These are phyloP conservation scores for Clonostachys chloroleuca DNA, from an alignment of 2,329 filamentous ascomycete genomes.

Conservation along the genomic window DNA sequence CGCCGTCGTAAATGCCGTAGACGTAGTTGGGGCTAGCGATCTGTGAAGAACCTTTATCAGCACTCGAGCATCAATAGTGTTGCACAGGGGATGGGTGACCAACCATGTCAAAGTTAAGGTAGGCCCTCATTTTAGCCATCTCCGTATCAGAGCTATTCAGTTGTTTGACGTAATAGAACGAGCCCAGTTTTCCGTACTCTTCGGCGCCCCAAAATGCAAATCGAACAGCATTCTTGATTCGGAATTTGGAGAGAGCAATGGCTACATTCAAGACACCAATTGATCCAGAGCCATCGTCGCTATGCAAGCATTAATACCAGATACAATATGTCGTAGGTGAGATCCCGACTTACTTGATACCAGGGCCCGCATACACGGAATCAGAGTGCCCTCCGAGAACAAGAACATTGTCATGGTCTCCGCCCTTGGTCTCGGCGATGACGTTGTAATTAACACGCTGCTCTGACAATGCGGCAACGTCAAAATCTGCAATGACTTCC, in stretches of 20 bases:
- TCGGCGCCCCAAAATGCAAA: constrained; percentile 48
- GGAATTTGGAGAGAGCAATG: constrained; percentile 32
- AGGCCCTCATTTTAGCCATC: constrained; percentile 43
- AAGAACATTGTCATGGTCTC: constrained; percentile 41
- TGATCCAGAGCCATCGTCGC: constrained; percentile 55
- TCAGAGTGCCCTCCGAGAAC: constrained; percentile 43
- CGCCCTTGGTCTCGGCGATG: constrained; percentile 41
- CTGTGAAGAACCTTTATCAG: constrained; percentile 6
- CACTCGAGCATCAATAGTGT: neutral
- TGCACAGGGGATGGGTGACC: constrained; percentile 1
- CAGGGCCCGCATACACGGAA: constrained; percentile 41
- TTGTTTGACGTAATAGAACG: constrained; percentile 39
- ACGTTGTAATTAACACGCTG: constrained; percentile 43
- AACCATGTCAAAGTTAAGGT: constrained; percentile 55
- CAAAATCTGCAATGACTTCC: constrained; percentile 20
- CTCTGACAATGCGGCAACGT: constrained; percentile 43
- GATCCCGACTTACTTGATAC: constrained; percentile 43
- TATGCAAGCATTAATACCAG: constrained; percentile 1
- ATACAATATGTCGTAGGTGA: no score
- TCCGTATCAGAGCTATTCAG: constrained; percentile 34
- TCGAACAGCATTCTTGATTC: constrained; percentile 41
- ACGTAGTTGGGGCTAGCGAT: constrained; percentile 44
- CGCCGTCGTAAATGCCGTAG: constrained; percentile 55
- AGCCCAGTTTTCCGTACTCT: constrained; percentile 44
- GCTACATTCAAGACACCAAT: constrained; percentile 39